Evolutionary conservation across 805 yeast species (phyloP).

Genomic region (Candida morakotiae): DNA sequence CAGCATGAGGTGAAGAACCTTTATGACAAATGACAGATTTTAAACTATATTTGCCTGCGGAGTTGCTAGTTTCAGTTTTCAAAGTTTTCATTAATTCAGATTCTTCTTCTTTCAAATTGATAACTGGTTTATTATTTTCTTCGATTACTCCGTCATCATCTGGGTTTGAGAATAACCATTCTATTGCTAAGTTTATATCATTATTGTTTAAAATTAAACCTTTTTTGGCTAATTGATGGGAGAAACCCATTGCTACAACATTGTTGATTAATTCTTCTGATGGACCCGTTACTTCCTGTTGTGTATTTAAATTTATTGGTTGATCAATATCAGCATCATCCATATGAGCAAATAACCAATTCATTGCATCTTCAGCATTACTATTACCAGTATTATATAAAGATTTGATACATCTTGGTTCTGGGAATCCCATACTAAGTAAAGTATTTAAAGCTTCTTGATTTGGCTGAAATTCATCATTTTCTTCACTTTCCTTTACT

Average conservation of each 20-base stretch:
- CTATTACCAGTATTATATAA: constrained; percentile 68
- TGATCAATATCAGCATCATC: constrained; percentile 78
- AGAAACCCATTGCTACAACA: constrained; percentile 76
- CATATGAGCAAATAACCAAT: constrained; percentile 86
- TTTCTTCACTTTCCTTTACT: constrained; percentile 14
- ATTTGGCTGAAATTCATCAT: constrained; percentile 48
- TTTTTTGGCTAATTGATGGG: constrained; percentile 58
- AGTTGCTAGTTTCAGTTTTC: neutral
- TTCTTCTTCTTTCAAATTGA: constrained; percentile 26
- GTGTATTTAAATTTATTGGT: constrained; percentile 40
- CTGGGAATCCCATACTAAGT: constrained; percentile 84
- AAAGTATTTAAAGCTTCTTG: constrained; percentile 51
- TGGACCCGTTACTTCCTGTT: constrained; percentile 11
- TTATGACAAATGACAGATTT: constrained; percentile 80
- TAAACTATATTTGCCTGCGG: constrained; percentile 40
- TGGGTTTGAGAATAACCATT: constrained; percentile 84
- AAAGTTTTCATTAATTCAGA: constrained; percentile 13
- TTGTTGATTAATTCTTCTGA: constrained; percentile 39
- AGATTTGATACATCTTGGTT: constrained; percentile 60
- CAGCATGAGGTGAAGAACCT: constrained; percentile 85
- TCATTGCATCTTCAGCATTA: constrained; percentile 70
- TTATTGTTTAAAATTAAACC: constrained; percentile 60
- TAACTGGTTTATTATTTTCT: constrained; percentile 9
- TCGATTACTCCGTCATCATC: constrained; percentile 66
- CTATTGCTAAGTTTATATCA: constrained; percentile 75